Conservation (phyloP, 306 rosid genomes). For the Pachyrhizus erosus region DNA sequence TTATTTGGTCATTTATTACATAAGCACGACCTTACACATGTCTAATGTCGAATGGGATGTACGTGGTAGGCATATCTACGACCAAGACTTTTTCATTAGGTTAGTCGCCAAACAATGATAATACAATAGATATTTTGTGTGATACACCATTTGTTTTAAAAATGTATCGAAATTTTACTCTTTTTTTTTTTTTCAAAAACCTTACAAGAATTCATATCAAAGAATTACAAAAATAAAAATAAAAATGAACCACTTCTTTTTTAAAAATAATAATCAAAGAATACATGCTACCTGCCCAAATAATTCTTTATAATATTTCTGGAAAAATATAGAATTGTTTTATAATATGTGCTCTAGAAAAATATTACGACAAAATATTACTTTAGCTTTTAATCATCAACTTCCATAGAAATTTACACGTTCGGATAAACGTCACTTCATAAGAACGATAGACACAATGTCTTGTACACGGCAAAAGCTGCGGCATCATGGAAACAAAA, state of each 20-base stretch:
- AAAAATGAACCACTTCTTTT: not conserved
- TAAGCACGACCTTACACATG: not conserved
- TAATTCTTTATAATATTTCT: not conserved
- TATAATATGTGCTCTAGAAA: not conserved
- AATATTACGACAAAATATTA: not conserved
- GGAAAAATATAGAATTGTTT: too few relatives aligned
- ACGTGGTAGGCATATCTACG: not conserved
- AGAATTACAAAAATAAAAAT: not conserved
- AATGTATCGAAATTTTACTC: not conserved
- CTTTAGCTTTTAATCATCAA: not conserved
- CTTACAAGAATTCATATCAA: not conserved
- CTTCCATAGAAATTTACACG: not conserved
- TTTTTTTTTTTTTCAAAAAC: not conserved
- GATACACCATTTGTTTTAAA: not conserved
- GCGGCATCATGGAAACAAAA: not conserved
- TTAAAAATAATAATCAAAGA: not conserved
- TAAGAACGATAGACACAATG: not conserved
- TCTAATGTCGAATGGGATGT: not conserved
- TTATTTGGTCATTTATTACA: not conserved
- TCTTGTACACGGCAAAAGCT: not conserved
- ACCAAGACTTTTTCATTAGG: not conserved
- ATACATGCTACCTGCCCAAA: not conserved
- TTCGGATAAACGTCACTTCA: not conserved
- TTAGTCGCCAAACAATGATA: not conserved
- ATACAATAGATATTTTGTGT: not conserved